Evolutionary conservation across 106 monocot genomes (phyloP).

Genomic region (Phalaenopsis equestris): DNA sequence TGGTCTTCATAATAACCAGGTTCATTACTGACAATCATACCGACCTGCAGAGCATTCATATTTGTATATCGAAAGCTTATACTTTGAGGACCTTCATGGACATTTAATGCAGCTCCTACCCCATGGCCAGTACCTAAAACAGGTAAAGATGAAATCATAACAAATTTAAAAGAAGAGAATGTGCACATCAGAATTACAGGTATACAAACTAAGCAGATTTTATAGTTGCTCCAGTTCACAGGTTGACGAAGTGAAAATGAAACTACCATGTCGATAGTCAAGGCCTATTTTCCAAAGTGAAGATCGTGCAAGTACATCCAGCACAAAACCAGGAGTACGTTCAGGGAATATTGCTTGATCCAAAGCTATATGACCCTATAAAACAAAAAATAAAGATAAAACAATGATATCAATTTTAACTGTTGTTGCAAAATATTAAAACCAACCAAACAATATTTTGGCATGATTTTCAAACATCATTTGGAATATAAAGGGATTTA

Average conservation of each 20-base stretch:
- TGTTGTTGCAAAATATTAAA: not conserved
- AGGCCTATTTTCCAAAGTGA: conserved; percentile 94
- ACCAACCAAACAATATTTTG: not conserved
- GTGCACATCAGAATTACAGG: not conserved
- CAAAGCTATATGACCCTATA: conserved; percentile 92
- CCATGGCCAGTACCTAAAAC: conserved; percentile 95
- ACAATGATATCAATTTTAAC: conserved; percentile 2
- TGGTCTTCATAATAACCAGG: conserved; percentile 98
- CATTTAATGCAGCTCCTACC: conserved; percentile 96
- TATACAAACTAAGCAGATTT: not conserved
- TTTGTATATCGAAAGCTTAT: conserved; percentile 95
- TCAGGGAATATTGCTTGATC: conserved; percentile 94
- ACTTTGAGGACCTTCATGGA: conserved; percentile 96
- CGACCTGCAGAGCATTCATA: conserved; percentile 73
- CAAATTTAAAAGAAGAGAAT: not conserved
- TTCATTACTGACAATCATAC: conserved; percentile 97
- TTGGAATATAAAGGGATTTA: not conserved
- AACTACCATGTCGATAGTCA: conserved; percentile 88
- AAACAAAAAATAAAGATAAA: not conserved
- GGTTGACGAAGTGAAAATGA: not conserved
- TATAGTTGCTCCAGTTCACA: conserved; percentile 5
- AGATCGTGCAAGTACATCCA: conserved; percentile 82
- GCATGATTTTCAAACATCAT: not conserved
- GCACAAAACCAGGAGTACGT: conserved; percentile 89
- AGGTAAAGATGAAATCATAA: conserved; percentile 7